Base-by-base conservation (phyloP, 371 early-diverging fungal species). In the Rhizopus sp. region DNA sequence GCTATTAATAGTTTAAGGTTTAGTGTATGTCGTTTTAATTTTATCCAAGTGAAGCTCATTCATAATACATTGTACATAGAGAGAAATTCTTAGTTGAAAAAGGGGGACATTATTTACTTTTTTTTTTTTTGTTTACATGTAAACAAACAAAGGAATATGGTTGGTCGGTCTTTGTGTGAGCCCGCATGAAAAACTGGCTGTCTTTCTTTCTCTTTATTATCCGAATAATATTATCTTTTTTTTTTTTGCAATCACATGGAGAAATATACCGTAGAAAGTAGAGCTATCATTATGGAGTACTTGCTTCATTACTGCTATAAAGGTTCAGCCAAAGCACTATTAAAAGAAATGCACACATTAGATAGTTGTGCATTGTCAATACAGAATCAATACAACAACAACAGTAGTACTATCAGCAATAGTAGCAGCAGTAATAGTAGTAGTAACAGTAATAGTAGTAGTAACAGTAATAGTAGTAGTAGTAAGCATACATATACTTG, bases 251-350 rank as follows among this genome's bases (percentile, higher is more conserved):
- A 16, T 13, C 23, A 47, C 7, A 60, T 60, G 60, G 53, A 42
- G 15, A 23, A 41, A 1, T 41, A 49, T 41, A 40, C 45, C 16
- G 34, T 37, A 16, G 65, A 60, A 12, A 56, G 60, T 47, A 45
- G 37, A 29, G 57, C 56, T n/a, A 65, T 65, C 10, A 49, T 65
- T 5, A 57, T 60, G 42, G 65, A 65, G 17, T 60, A 65, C n/a
- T 39, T 65, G 10, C 57, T 65, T 33, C 65, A 65, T 53, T 60
- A 65, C n/a, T 60, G 65, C 7, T 55, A 65, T 37, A 47, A 60
- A 45, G 38, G 60, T 34, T 52, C 65, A 37, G 65, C 60, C 35
- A 65, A 49, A 42, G 38, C 57, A 9, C 13, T 65, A 42, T 29
- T 65, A 41, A 49, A 51, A 44, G 65, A 65, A 12, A 49, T 65